A percentile compares a stretch with the other conserved stretches of the same genome.
Conservation (phyloP, 257 asterid genomes). For the Solanum arcanum region DNA sequence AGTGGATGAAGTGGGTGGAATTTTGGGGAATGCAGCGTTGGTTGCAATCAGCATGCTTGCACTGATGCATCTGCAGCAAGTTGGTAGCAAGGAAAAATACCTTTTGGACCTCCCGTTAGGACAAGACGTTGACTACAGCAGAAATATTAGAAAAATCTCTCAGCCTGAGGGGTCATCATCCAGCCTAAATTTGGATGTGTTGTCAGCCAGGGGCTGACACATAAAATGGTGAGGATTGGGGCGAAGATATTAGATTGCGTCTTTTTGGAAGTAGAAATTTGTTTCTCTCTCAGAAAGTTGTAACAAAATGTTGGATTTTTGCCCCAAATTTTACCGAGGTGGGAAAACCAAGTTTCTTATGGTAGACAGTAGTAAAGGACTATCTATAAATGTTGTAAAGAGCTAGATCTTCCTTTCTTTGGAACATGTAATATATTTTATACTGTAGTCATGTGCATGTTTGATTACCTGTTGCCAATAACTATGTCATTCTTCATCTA, state of each 20-base stretch:
- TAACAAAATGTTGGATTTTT: too few species aligned
- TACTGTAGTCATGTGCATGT: too few species aligned
- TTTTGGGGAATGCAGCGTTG: conserved; percentile 84
- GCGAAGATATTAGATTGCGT: neutral
- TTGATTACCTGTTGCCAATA: neutral
- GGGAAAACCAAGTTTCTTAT: neutral
- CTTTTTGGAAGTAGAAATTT: too few species aligned
- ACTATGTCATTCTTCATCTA: neutral
- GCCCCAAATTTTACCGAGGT: neutral
- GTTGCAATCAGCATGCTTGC: conserved; percentile 85
- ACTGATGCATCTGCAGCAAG: conserved; percentile 57
- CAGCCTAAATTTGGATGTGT: conserved; percentile 51
- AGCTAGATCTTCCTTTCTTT: neutral
- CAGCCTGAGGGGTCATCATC: conserved; percentile 20
- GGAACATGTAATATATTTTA: neutral
- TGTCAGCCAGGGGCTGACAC: conserved; percentile 61
- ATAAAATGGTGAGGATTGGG: neutral
- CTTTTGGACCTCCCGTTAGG: conserved; percentile 13
- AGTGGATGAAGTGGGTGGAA: conserved; percentile 63
- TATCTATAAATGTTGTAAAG: neutral
- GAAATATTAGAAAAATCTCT: conserved; percentile 33
- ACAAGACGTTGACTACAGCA: conserved; percentile 17
- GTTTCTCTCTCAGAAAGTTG: too few species aligned
- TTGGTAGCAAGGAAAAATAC: conserved; percentile 34
- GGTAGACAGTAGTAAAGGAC: neutral